Conservation (phyloP, 257 asterid genomes). For the Echium plantagineum region DNA sequence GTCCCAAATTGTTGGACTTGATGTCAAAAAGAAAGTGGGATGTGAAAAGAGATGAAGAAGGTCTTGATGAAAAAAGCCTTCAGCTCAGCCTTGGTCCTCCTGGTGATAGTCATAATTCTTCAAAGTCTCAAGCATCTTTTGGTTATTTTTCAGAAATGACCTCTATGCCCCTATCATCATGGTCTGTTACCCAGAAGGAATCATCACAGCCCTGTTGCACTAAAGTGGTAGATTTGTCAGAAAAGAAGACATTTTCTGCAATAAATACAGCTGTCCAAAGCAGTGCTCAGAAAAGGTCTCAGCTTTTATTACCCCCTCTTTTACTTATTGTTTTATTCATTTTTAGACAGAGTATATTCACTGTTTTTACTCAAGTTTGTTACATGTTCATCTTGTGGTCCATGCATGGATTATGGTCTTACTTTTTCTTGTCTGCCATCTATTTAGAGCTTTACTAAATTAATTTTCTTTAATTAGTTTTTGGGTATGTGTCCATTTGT, state of each 20-base stretch:
- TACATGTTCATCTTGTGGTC: too few species aligned
- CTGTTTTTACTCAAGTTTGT: conserved; percentile 21
- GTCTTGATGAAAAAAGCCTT: conserved; percentile 59
- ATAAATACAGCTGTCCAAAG: conserved; percentile 46
- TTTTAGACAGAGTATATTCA: conserved; percentile 45
- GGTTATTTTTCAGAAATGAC: conserved; percentile 18
- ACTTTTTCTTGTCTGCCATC: conserved; percentile 14
- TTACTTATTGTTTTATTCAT: conserved; percentile 14
- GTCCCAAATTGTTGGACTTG: conserved; percentile 61
- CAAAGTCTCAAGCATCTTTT: conserved; percentile 16
- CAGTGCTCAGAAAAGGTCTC: conserved; percentile 81
- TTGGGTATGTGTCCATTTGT: conserved; percentile 6
- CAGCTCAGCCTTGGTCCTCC: conserved; percentile 92
- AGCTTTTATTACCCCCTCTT: conserved; percentile 1
- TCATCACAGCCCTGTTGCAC: conserved; percentile 45
- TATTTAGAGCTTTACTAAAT: conserved; percentile 1
- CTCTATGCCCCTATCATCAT: neutral
- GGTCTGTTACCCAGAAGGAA: conserved; percentile 34
- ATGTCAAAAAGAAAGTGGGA: conserved; percentile 33
- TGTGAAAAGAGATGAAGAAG: conserved; percentile 24
- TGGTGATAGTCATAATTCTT: conserved; percentile 27
- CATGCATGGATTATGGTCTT: conserved; percentile 18
- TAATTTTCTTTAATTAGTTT: neutral
- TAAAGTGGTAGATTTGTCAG: conserved; percentile 38
- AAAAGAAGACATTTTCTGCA: conserved; percentile 54